Evolutionary conservation across 148 eudicot genomes (phyloP).

Genomic region (Limonium bicolor): DNA sequence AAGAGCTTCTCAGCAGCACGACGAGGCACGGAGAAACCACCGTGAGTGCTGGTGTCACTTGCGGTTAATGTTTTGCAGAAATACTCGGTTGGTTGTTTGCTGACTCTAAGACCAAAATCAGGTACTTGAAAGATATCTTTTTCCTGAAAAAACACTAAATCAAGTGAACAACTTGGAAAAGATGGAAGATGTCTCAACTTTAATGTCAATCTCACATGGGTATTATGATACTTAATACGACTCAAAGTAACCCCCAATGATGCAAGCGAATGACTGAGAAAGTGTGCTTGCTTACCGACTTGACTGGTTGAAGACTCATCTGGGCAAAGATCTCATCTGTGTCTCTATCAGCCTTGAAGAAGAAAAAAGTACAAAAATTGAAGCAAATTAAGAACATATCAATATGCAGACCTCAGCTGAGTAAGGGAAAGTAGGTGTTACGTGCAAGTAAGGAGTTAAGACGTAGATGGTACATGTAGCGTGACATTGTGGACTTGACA

Average conservation of each 20-base stretch:
- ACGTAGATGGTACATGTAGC: conserved; percentile 41
- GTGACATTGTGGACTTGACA: conserved; percentile 89
- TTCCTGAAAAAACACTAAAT: conserved; percentile 44
- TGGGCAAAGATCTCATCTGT: conserved; percentile 96
- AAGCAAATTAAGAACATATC: neutral
- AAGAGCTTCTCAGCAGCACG: conserved; percentile 98
- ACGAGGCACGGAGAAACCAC: conserved; percentile 98
- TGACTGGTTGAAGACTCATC: conserved; percentile 93
- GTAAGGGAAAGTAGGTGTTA: too few species aligned
- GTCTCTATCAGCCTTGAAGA: conserved; percentile 73
- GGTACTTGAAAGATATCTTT: conserved; percentile 72
- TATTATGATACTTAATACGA: neutral
- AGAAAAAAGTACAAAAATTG: neutral
- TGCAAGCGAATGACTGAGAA: neutral
- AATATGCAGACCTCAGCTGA: too few species aligned
- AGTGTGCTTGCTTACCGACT: conserved; percentile 34
- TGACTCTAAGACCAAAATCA: conserved; percentile 52
- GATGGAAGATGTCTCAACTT: neutral
- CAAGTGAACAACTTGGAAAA: neutral
- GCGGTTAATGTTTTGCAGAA: conserved; percentile 97
- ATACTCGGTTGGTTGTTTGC: conserved; percentile 83
- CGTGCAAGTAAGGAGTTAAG: neutral
- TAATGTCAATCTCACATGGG: neutral
- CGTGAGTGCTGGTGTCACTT: conserved; percentile 95
- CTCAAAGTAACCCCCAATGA: neutral